Conservation (phyloP, 768 basidiomycete species). For the Calocera viscosa region DNA sequence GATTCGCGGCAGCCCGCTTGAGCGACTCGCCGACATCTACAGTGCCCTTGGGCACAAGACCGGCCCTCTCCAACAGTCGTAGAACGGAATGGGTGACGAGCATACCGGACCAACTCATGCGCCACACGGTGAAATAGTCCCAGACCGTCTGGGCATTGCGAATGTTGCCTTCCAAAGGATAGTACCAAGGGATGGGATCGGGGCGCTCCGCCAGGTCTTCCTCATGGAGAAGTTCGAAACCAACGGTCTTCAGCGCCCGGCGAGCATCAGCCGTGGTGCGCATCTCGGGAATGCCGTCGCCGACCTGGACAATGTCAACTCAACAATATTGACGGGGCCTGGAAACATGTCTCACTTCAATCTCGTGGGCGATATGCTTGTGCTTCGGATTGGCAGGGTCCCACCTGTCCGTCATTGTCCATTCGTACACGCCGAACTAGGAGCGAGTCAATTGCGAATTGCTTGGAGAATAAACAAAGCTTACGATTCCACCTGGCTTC, state of each 20-base stretch:
- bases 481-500: slow-evolving; percentile 87
- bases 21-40: slow-evolving; percentile 78
- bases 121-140: slow-evolving; percentile 81
- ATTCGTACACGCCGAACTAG: slow-evolving; percentile 96
- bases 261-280: slow-evolving; percentile 57
- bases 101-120: slow-evolving; percentile 79
- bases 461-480: slow-evolving; percentile 26
- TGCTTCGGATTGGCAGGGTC: slow-evolving; percentile 74
- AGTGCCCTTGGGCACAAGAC: slow-evolving; percentile 85
- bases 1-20: slow-evolving; percentile 62
- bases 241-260: slow-evolving; percentile 67
- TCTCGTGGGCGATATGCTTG: slow-evolving; percentile 79
- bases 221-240: slow-evolving; percentile 77
- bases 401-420: slow-evolving; percentile 96
- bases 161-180: slow-evolving; percentile 85
- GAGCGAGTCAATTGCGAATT: background rate
- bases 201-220: slow-evolving; percentile 86
- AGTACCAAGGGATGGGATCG: slow-evolving; percentile 81
- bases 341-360: slow-evolving; percentile 39
- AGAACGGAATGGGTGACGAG: slow-evolving; percentile 72
- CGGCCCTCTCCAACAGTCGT: slow-evolving; percentile 60
- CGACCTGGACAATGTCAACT: slow-evolving; percentile 33
- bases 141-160: slow-evolving; percentile 83
- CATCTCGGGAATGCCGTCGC: slow-evolving; percentile 98
- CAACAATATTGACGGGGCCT: background rate